These are phyloP conservation scores for Prunus yedoensis DNA, from an alignment of 331 rosid species.

Conservation along the genomic window DNA sequence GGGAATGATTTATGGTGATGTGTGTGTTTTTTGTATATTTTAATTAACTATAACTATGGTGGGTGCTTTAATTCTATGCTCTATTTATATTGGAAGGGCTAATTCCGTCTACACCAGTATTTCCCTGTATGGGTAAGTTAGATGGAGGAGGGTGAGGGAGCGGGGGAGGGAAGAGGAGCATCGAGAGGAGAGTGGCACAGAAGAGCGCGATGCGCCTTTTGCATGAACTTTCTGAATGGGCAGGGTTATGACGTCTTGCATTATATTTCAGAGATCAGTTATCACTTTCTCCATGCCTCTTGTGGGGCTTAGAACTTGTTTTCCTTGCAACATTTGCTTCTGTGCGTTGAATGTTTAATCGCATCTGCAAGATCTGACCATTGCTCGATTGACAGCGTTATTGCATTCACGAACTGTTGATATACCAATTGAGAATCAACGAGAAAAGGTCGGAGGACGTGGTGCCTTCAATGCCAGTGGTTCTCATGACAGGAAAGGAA, in stretches of 20 bases:
- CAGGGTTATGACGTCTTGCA: not conserved
- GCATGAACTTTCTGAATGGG: not conserved
- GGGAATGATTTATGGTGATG: too few relatives aligned
- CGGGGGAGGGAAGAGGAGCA: not conserved
- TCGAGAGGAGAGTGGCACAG: too few relatives aligned
- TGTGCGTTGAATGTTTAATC: slow-evolving; percentile 21
- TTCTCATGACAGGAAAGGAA: slow-evolving; percentile 40
- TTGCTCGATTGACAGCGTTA: slow-evolving; percentile 78
- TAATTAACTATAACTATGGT: not conserved
- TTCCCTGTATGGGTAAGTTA: not conserved
- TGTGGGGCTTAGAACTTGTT: not conserved
- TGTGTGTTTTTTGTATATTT: too few relatives aligned
- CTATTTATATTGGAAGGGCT: not conserved
- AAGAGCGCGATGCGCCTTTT: not conserved
- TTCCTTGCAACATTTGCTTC: slow-evolving; percentile 2
- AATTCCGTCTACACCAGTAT: too few relatives aligned
- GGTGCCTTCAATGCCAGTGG: slow-evolving; percentile 35
- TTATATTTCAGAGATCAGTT: not conserved
- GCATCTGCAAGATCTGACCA: slow-evolving; percentile 71
- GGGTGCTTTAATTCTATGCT: not conserved
- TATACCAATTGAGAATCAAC: slow-evolving; percentile 42
- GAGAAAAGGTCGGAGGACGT: slow-evolving; percentile 44
- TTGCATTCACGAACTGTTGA: slow-evolving; percentile 67
- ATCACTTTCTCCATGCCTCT: not conserved
- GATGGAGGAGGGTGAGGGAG: not conserved